Conservation (phyloP, 495 filamentous ascomycete genomes). For the Massariosphaeria phaeospora region DNA sequence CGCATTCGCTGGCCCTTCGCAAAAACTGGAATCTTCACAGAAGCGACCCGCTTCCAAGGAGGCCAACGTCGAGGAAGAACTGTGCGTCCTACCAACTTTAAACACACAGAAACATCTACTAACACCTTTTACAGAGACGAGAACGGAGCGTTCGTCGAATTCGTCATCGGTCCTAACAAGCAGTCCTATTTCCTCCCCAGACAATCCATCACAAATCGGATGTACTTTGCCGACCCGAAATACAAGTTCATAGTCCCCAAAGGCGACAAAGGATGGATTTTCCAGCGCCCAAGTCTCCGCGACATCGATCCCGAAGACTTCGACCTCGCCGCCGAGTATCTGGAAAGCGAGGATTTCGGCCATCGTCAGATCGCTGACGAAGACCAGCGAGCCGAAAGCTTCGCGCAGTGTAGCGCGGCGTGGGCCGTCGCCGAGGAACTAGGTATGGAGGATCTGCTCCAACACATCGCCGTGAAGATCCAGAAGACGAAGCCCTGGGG, state of each 20-base stretch:
- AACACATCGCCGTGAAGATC: slow-evolving; percentile 16
- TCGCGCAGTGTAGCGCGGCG: slow-evolving; percentile 3
- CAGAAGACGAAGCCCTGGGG: background rate
- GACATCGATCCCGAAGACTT: slow-evolving; percentile 8
- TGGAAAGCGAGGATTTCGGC: slow-evolving; percentile 6
- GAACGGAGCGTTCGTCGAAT: background rate
- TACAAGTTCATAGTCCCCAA: background rate
- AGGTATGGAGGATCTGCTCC: slow-evolving; percentile 17
- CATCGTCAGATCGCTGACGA: slow-evolving; percentile 1
- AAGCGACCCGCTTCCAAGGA: too few relatives aligned
- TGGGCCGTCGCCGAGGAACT: slow-evolving; percentile 15
- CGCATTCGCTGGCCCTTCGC: too few relatives aligned
- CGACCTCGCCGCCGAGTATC: slow-evolving; percentile 1
- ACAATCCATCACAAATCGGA: background rate
- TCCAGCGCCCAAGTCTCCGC: background rate
- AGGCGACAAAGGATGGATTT: background rate
- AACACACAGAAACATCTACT: background rate
- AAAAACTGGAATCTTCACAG: too few relatives aligned
- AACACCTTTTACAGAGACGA: background rate
- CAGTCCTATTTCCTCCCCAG: background rate
- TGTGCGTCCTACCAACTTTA: background rate
- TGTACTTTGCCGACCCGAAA: background rate
- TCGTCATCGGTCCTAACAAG: slow-evolving; percentile 4
- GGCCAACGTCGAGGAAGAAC: background rate
- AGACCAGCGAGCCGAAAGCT: background rate